A percentile compares a stretch with the other conserved stretches of the same genome.
These are phyloP conservation scores for Pulveroboletus sp. DNA, from an alignment of 768 basidiomycete species.

Conservation along the genomic window DNA sequence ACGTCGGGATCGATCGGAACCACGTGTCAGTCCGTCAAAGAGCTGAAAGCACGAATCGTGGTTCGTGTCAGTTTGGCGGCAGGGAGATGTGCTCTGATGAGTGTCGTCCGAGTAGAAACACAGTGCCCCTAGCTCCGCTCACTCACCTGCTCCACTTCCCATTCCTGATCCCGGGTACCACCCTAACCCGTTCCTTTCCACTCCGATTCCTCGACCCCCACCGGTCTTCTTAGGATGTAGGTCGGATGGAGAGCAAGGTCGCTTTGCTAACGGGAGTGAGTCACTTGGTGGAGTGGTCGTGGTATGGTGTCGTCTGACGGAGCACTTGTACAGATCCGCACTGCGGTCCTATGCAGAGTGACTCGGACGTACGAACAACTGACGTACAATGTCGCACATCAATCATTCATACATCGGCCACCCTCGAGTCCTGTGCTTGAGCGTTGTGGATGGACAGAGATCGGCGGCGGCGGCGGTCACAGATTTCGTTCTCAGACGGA, in stretches of 20 bases:
- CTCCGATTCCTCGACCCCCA: background rate
- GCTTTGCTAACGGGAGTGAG: background rate
- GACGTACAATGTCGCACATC: background rate
- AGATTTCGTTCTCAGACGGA: background rate
- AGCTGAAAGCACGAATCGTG: background rate
- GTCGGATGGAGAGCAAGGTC: background rate
- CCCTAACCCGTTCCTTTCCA: background rate
- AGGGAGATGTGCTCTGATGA: background rate
- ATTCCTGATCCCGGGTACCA: background rate
- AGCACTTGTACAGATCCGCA: background rate
- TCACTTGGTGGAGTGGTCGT: background rate
- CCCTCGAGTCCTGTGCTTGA: background rate
- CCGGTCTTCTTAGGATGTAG: background rate
- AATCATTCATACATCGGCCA: conserved; percentile 8
- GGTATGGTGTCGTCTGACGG: background rate
- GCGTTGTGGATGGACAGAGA: background rate
- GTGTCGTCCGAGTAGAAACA: background rate
- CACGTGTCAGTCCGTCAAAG: background rate
- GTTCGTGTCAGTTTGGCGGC: background rate
- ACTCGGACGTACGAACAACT: conserved; percentile 12
- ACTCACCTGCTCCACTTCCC: background rate
- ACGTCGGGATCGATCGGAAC: background rate
- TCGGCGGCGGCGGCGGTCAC: background rate
- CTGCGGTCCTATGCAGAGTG: background rate
- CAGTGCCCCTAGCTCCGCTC: too few relatives aligned